Percentiles rank a stretch among this genome's conserved stretches.
Evolutionary conservation across 2,329 filamentous ascomycete genomes (phyloP).

Genomic region (Penicillium freii): DNA sequence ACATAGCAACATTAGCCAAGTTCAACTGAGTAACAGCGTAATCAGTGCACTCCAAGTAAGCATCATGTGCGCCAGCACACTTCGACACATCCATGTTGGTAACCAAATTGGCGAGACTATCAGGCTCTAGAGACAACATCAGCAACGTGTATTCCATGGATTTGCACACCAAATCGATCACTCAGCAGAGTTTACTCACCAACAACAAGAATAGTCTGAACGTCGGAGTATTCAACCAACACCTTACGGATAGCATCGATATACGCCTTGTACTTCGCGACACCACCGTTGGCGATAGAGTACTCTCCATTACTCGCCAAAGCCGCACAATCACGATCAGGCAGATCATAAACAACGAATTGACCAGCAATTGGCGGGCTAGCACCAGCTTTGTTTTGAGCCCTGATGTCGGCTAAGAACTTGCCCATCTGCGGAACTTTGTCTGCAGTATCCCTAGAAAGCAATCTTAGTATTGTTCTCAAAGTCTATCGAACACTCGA

Average conservation of each 20-base stretch:
- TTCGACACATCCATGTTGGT: constrained; percentile 57
- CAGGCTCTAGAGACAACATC: constrained; percentile 53
- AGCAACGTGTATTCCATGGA: constrained; percentile 23
- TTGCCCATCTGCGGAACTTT: constrained; percentile 52
- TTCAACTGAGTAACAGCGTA: constrained; percentile 59
- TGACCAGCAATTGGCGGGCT: constrained; percentile 48
- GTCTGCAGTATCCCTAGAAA: constrained; percentile 44
- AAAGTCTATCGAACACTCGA: accelerated
- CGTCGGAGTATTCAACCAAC: constrained; percentile 54
- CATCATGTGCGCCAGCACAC: constrained; percentile 54
- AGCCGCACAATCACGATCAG: constrained; percentile 63
- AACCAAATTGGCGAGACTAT: constrained; percentile 62
- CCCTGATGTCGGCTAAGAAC: constrained; percentile 49
- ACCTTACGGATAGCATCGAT: constrained; percentile 55
- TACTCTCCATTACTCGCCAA: constrained; percentile 64
- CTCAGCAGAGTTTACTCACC: constrained; percentile 32
- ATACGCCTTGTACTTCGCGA: constrained; percentile 54
- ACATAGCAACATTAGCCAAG: constrained; percentile 62
- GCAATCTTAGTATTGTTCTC: neutral
- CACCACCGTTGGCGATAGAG: constrained; percentile 52
- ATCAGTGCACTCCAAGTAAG: constrained; percentile 56
- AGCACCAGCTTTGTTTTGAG: constrained; percentile 50
- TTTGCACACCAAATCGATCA: neutral
- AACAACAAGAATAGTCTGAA: constrained; percentile 52
- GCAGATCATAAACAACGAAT: constrained; percentile 63